Evolutionary conservation across 192 early-diverging fungal genomes (phyloP).

Genomic region (Linderina pennispora): DNA sequence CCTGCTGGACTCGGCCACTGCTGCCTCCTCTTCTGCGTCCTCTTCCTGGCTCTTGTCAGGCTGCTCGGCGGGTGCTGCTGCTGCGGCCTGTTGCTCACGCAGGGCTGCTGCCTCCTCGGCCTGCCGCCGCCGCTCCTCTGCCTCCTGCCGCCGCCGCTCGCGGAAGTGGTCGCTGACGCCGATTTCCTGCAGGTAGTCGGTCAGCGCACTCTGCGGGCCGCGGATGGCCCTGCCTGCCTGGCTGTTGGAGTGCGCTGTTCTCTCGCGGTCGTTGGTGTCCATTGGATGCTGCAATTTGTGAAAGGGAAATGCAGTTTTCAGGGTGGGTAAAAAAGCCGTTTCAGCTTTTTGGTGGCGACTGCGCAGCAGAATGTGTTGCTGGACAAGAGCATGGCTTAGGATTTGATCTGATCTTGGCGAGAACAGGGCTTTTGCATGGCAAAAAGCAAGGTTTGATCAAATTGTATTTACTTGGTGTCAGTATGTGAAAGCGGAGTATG

Average conservation of each 20-base stretch:
- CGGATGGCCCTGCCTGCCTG: slow-evolving; percentile 13
- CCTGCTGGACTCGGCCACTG: slow-evolving; percentile 6
- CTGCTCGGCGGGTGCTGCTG: neutral
- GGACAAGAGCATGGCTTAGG: too few relatives aligned
- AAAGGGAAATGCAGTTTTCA: too few relatives aligned
- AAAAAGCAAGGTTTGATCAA: too few relatives aligned
- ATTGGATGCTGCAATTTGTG: too few relatives aligned
- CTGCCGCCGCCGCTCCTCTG: slow-evolving; percentile 11
- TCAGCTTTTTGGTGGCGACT: too few relatives aligned
- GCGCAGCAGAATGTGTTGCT: too few relatives aligned
- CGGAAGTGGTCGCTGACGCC: slow-evolving; percentile 43
- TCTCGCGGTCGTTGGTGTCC: neutral
- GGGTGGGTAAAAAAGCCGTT: too few relatives aligned
- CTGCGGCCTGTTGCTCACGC: neutral
- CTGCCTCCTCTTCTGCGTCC: slow-evolving; percentile 8
- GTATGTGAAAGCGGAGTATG: too few relatives aligned
- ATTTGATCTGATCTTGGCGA: too few relatives aligned
- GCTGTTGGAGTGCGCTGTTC: too few relatives aligned
- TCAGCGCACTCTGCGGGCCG: slow-evolving; percentile 44
- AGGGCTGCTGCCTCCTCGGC: neutral
- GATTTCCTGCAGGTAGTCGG: slow-evolving; percentile 42
- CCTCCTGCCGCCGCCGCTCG: slow-evolving; percentile 23
- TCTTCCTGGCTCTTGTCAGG: slow-evolving; percentile 1
- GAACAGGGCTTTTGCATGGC: too few relatives aligned
- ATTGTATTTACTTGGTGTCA: too few relatives aligned